These are phyloP conservation scores for Pseudogymnoascus sp. DNA, from an alignment of 2,329 filamentous ascomycete genomes.

Conservation along the genomic window DNA sequence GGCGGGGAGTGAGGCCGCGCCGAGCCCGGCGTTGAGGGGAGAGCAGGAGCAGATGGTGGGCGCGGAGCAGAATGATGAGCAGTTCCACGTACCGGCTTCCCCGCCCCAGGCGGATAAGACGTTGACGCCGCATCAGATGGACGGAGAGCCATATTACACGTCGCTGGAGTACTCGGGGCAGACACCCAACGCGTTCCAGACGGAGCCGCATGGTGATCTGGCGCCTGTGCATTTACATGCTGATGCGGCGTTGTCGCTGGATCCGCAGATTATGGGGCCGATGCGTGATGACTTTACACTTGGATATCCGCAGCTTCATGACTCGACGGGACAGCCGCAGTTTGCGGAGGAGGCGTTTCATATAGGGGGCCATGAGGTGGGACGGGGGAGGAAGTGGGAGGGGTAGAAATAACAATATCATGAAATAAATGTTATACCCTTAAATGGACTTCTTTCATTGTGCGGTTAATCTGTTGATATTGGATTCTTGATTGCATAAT, in stretches of 20 bases:
- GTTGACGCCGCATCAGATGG: background rate
- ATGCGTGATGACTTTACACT: background rate
- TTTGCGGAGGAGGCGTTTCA: background rate
- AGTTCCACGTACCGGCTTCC: background rate
- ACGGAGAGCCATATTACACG: background rate
- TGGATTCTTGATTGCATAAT: background rate
- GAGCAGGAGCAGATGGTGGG: background rate
- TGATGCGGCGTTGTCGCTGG: background rate
- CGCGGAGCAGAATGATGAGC: too few species aligned
- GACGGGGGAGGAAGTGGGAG: background rate
- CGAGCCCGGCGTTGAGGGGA: background rate
- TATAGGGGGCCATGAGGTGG: background rate
- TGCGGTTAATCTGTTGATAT: background rate
- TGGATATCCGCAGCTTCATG: background rate
- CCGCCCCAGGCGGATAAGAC: background rate
- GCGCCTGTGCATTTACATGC: background rate
- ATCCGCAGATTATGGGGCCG: background rate
- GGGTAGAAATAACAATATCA: background rate
- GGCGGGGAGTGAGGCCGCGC: background rate
- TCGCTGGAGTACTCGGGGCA: background rate
- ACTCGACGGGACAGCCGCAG: background rate
- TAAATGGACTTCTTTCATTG: background rate
- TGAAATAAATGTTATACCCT: background rate
- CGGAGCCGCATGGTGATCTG: background rate
- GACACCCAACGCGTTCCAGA: background rate